Evolutionary conservation across 2,329 filamentous ascomycete species (phyloP).

Genomic region (Xylaria sp.): DNA sequence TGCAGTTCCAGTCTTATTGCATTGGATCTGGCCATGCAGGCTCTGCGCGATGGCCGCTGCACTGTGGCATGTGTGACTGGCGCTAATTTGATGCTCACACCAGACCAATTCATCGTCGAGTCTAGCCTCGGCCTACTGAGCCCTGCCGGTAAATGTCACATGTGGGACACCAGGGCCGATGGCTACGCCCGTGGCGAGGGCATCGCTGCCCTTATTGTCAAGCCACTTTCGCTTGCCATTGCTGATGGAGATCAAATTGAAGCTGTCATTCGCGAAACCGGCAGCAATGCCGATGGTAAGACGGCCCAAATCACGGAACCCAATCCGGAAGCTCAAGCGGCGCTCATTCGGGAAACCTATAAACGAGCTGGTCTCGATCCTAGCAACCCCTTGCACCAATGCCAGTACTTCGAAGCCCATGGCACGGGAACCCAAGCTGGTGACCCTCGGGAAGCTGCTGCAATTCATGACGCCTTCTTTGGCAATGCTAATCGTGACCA

Average conservation of each 20-base stretch:
- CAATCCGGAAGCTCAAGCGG: constrained; percentile 56
- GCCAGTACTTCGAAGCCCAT: constrained; percentile 61
- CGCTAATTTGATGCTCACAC: constrained; percentile 56
- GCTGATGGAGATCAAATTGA: constrained; percentile 59
- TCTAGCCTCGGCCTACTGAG: constrained; percentile 58
- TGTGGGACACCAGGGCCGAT: constrained; percentile 62
- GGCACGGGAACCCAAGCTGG: constrained; percentile 55
- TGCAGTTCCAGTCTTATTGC: constrained; percentile 55
- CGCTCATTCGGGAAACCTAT: constrained; percentile 59
- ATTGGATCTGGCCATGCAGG: constrained; percentile 53
- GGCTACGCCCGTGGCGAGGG: constrained; percentile 70
- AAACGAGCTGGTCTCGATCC: constrained; percentile 54
- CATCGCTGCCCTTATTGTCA: constrained; percentile 61
- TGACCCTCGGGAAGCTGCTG: constrained; percentile 56
- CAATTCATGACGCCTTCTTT: constrained; percentile 57
- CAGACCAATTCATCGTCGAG: constrained; percentile 57
- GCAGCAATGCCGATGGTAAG: constrained; percentile 61
- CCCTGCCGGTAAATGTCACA: constrained; percentile 56
- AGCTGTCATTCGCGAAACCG: constrained; percentile 59
- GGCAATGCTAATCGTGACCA: constrained; percentile 2
- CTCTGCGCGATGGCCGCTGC: constrained; percentile 54
- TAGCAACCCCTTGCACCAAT: constrained; percentile 47
- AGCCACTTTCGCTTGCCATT: constrained; percentile 61
- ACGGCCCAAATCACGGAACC: constrained; percentile 67
- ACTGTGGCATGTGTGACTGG: constrained; percentile 57